Evolutionary conservation across 139 green algal species (phyloP), one percentile per base, ranked within the genome.

Genomic region (Asterochloris erici): DNA sequence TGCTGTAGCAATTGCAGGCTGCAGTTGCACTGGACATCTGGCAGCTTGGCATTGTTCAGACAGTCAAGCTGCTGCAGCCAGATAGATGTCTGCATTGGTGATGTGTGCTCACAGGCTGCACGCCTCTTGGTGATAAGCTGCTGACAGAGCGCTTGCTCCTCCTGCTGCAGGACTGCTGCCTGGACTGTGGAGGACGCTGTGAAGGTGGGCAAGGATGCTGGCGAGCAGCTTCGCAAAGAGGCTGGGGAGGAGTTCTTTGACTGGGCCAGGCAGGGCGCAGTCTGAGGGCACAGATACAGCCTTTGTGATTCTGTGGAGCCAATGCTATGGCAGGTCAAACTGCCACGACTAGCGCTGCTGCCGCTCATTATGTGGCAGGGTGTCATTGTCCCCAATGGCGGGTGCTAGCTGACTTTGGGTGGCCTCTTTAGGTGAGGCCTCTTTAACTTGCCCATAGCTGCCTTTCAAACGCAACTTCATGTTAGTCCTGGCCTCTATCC

Each of bases 201-300:
- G 27, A 77, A 79, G 68, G 78, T 92, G 14, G 95, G 95, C 77
- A 82, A 85, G 61, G 94, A 96, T 60, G 91, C 92, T 15, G 95
- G 95, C 47, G 85, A 92, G 76, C 83, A 97, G 90, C 86, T 98
- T 61, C 98, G 96, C 90, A 29, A 76, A n/a, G 76, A 93, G 78
- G 93, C 91, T 9, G 87, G 91, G 1, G 86, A 87, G n/a, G 92
- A 92, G 26, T 95, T 97, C 85, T 96, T 96, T 77, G 85, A 92
- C 87, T 97, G 93, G 93, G 79, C 77, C 29, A 38, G 77, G 6
- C 63, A 73, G 26, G 69, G 61, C 38, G 77, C 73, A 15, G 62
- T 73, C 63, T 81, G 77, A 81, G 19, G 6, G 2, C 1, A 71
- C 66, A 71, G 66, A 71, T 9, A 23, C 66, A 71, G 19, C 66